Conservation (phyloP, 345 rosid genomes). For the Erysimum cheiranthoides region DNA sequence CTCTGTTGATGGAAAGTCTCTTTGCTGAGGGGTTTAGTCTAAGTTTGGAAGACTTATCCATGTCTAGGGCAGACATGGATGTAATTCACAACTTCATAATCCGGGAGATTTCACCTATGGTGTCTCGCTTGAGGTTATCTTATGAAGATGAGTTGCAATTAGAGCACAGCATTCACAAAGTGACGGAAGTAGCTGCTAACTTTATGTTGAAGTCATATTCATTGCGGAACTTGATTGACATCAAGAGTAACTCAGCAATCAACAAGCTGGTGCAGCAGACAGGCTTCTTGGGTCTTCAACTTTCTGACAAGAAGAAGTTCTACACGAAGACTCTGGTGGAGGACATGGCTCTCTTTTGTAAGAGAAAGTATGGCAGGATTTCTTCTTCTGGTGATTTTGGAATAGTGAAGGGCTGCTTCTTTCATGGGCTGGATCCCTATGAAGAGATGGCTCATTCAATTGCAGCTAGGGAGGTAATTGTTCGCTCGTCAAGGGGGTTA, state of each 20-base stretch:
- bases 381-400: constrained; percentile 82
- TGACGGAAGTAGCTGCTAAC: constrained; percentile 56
- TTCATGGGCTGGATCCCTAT: constrained; percentile 88
- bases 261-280: constrained; percentile 81
- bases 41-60: constrained; percentile 70
- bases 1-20: constrained; percentile 80
- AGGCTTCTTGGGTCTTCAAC: constrained; percentile 87
- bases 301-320: constrained; percentile 82
- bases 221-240: constrained; percentile 71
- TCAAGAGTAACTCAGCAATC: constrained; percentile 77
- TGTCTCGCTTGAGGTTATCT: constrained; percentile 59
- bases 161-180: constrained; percentile 63
- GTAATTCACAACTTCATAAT: constrained; percentile 48
- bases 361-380: constrained; percentile 60
- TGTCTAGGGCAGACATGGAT: constrained; percentile 52
- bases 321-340: constrained; percentile 79
- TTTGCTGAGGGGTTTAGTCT: constrained; percentile 74
- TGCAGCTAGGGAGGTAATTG: constrained; percentile 81
- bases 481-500: constrained; percentile 87
- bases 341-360: constrained; percentile 70
- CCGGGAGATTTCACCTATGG: constrained; percentile 57
- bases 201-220: constrained; percentile 66
- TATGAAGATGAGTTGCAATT: constrained; percentile 80
- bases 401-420: constrained; percentile 70
- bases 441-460: constrained; percentile 92